Evolutionary conservation across 345 rosid genomes (phyloP).

Genomic region (Linum lewisii): DNA sequence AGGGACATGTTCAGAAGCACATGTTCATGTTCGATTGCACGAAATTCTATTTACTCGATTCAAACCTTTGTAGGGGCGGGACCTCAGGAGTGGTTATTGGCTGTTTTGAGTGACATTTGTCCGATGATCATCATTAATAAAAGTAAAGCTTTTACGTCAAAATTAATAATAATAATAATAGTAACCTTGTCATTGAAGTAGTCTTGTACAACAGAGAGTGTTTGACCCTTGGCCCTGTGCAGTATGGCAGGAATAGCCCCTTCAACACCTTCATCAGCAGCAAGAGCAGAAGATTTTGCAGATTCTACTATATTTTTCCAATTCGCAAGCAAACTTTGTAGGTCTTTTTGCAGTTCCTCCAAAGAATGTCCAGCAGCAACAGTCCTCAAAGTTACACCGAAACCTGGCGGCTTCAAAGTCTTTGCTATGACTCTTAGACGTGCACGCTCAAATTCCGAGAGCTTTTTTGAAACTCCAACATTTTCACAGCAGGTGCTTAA

Average conservation of each 20-base stretch:
- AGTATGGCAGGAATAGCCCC: constrained; percentile 81
- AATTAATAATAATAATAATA: no score
- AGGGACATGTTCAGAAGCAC: constrained; percentile 1
- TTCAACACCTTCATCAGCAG: constrained; percentile 92
- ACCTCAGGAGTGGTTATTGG: no score
- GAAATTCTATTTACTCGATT: no score
- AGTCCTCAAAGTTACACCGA: constrained; percentile 85
- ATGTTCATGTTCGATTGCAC: no score
- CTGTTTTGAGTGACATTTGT: no score
- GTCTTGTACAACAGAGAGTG: constrained; percentile 93
- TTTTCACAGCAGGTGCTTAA: constrained; percentile 48
- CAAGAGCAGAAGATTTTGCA: constrained; percentile 90
- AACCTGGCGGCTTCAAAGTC: constrained; percentile 81
- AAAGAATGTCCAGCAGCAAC: constrained; percentile 85
- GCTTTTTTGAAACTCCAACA: constrained; percentile 78
- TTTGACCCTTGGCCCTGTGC: constrained; percentile 96
- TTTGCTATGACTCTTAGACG: constrained; percentile 85
- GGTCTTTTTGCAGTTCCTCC: constrained; percentile 85
- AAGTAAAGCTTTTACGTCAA: no score
- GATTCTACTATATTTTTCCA: constrained; percentile 83
- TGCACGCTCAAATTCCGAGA: constrained; percentile 71
- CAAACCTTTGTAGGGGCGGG: no score
- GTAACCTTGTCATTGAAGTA: constrained; percentile 73
- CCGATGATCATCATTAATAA: no score
- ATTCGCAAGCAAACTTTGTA: constrained; percentile 71